Percentiles rank a stretch among this genome's conserved stretches.
These are phyloP conservation scores for Flaveria linearis DNA, from an alignment of 129 eudicot genomes.

Conservation along the genomic window DNA sequence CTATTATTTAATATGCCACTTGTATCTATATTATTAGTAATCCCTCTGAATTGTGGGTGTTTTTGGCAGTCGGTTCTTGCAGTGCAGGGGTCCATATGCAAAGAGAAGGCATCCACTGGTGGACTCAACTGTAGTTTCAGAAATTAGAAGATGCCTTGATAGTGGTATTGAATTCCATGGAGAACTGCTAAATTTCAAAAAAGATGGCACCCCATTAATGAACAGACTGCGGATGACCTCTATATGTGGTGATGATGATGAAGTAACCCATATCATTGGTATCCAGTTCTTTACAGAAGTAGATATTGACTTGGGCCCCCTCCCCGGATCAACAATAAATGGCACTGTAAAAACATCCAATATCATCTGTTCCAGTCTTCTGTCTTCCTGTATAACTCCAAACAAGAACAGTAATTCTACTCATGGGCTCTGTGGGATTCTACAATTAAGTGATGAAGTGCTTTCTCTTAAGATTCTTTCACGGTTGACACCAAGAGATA, in stretches of 20 bases:
- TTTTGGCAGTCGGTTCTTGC: too few relatives aligned
- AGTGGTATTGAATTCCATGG: slow-evolving; percentile 85
- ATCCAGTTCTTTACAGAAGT: slow-evolving; percentile 66
- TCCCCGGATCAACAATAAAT: too few relatives aligned
- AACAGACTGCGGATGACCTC: slow-evolving; percentile 82
- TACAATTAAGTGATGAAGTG: slow-evolving; percentile 83
- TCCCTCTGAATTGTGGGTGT: not conserved
- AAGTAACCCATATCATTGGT: slow-evolving; percentile 77
- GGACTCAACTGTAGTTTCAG: slow-evolving; percentile 29
- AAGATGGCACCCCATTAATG: slow-evolving; percentile 92
- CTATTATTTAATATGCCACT: not conserved
- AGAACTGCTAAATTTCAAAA: slow-evolving; percentile 81
- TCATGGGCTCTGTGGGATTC: slow-evolving; percentile 69
- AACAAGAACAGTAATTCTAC: slow-evolving; percentile 38
- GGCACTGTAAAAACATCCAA: slow-evolving; percentile 42
- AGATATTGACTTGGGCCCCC: too few relatives aligned
- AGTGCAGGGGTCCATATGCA: too few relatives aligned
- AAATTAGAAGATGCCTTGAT: slow-evolving; percentile 76
- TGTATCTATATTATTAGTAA: not conserved
- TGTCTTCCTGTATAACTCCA: slow-evolving; percentile 41
- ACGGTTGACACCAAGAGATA: slow-evolving; percentile 80
- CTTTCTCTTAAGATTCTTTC: slow-evolving; percentile 68
- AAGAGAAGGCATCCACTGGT: too few relatives aligned
- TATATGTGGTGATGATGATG: slow-evolving; percentile 80
- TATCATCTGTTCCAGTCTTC: slow-evolving; percentile 50